Evolutionary conservation across 306 rosid species (phyloP), one percentile per base, ranked within the genome.

Genomic region (Cyamopsis tetragonoloba): DNA sequence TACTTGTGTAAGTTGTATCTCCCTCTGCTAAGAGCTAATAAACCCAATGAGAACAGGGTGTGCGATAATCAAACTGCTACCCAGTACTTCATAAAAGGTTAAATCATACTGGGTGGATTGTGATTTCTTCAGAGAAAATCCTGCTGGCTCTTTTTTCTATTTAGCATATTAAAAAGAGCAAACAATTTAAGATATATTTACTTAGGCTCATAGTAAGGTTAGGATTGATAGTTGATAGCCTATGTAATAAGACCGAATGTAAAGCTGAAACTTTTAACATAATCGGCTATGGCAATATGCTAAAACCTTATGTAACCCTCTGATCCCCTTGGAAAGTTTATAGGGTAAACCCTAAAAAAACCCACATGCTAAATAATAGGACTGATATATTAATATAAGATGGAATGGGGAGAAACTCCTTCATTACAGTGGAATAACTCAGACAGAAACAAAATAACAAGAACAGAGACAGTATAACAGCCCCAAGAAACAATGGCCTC

Each of bases 21-120:
- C 50, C 60, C 73, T 67, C 28, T 51, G 13, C 73, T 18, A 51
- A 68, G 18, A 68, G 53, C 39, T 67, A n/a, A n/a, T n/a, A n/a
- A n/a, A 13, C 11, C 4, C 6, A 35, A 50, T 11, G n/a, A 35
- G 39, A 50, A 22, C 24, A 67, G 31, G 41, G 38, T 35, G 50
- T 24, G n/a, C n/a, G 8, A 15, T 15, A 68, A 38, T 53, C 35
- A 39, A 39, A 69, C 28, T 15, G 10, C 1, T 43, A 51, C 6
- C 53, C 13, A 54, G 20, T 26, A 17, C 17, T 39, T 24, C 34
- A 20, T 12, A 13, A 22, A n/a, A 49, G 20, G 22, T 22, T 35
- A 38, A 22, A 51, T 38, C 73, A 68, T 50, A 49, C 51, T 44
- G 54, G 35, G 24, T 14, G 48, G 50, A 13, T 15, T 26, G 5